Base-by-base conservation (phyloP, 2,329 filamentous ascomycete species). In the Leptographium procerum region DNA sequence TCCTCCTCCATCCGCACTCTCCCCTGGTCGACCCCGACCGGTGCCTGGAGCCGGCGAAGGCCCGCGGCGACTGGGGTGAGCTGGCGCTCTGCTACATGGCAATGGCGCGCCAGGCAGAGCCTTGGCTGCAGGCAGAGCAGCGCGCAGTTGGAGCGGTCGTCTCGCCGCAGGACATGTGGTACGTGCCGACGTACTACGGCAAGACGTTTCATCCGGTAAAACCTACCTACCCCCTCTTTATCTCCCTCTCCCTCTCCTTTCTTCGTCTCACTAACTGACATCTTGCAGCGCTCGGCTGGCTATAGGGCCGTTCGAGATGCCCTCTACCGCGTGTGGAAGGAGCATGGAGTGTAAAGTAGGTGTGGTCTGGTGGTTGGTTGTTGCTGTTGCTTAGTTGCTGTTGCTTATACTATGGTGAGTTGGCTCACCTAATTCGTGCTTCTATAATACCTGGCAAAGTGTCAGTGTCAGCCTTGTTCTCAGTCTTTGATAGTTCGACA, bases 91-190 rank as follows among this genome's bases (percentile, higher is more conserved):
- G 74, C 62, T 71, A 75, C 64, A 75, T 77, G 73, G 72, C 72
- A 73, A 28, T 19, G 16, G n/a, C 51, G 4, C 71, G 66, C 36
- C 63, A 65, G 29, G 63, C 65, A 22, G 68, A 76, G 56, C 70
- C 72, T 4, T 66, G 62, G 4, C 65, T 76, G 47, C 66, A 65
- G 51, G 64, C 62, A 66, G n/a, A n/a, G n/a, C 36, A 14, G 34
- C 34, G 34, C 4, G 4, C 36, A 40, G 36, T 16, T 40, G 14
- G 36, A 5, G 14, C 28, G 64, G 8, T 59, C 68, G 33, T 76
- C 72, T 59, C 76, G 75, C 56, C 75, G 72, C 50, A 75, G 75
- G 65, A 75, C 73, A 77, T 64, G 74, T 75, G 50, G 70, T 71
- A 67, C 57, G 69, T 64, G 11, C 58, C 57, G 43, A 62, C 59